These are phyloP conservation scores for Prunus padus DNA, from an alignment of 306 rosid species.

Conservation along the genomic window DNA sequence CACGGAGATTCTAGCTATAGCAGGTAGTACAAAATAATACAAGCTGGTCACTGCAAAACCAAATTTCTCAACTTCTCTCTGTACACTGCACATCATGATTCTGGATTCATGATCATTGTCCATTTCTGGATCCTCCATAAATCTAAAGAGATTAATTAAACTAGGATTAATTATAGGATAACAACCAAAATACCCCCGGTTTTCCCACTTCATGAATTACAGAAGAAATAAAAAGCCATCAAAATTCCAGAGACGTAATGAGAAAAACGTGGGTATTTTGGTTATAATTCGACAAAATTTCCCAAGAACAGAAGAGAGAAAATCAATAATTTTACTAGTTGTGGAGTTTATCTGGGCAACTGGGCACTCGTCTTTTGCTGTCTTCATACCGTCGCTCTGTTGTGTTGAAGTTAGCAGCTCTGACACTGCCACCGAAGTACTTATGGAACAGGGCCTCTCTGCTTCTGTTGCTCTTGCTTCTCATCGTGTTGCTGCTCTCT, in stretches of 20 bases:
- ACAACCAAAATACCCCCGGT: slow-evolving; percentile 80
- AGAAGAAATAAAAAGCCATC: not conserved
- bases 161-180: not conserved
- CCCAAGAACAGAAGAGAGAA: not conserved
- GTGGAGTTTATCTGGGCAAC: slow-evolving; percentile 99
- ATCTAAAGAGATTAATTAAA: not conserved
- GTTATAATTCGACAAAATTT: slow-evolving; percentile 37
- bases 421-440: slow-evolving; percentile 44
- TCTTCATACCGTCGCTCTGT: slow-evolving; percentile 47
- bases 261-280: slow-evolving; percentile 89
- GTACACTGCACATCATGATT: slow-evolving; percentile 31
- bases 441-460: slow-evolving; percentile 50
- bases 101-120: slow-evolving; percentile 18
- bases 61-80: slow-evolving; percentile 30
- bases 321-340: slow-evolving; percentile 41
- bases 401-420: slow-evolving; percentile 30
- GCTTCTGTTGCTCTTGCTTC: slow-evolving; percentile 19
- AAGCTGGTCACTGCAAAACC: not conserved
- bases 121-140: not conserved
- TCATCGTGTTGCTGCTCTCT: not conserved
- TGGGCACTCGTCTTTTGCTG: slow-evolving; percentile 77
- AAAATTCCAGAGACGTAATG: slow-evolving; percentile 24
- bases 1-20: not conserved
- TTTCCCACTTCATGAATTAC: slow-evolving; percentile 52
- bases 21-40: not conserved